These are phyloP conservation scores for Trypanosoma vivax DNA, from an alignment of 208 protist genomes.

Conservation along the genomic window DNA sequence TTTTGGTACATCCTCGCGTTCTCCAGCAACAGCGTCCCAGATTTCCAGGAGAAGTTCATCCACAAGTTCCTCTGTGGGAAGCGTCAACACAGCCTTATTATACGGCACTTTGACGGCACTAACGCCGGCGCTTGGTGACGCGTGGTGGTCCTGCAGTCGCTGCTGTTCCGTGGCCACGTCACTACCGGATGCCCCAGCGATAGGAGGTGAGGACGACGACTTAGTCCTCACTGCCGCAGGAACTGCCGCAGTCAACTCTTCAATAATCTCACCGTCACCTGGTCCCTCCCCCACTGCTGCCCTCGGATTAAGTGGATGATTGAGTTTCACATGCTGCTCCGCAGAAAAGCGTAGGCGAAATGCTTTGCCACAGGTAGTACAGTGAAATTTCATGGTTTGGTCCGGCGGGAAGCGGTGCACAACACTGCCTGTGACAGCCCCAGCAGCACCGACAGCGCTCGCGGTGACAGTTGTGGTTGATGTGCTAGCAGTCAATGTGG, in stretches of 20 bases:
- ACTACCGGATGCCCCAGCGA: not conserved
- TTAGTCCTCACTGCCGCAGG: not conserved
- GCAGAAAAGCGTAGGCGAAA: conserved; percentile 33
- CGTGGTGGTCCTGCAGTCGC: not conserved
- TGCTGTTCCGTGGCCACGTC: not conserved
- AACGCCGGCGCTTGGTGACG: not conserved
- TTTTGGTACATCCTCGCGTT: conserved; percentile 56
- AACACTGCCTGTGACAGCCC: conserved; percentile 15
- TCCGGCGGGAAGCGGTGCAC: conserved; percentile 27
- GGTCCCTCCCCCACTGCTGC: conserved; percentile 36
- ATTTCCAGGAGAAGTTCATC: conserved; percentile 40
- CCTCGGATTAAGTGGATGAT: conserved; percentile 19
- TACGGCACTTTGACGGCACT: conserved; percentile 5
- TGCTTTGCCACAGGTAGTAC: conserved; percentile 46
- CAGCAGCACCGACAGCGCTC: not conserved
- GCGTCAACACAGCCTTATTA: conserved; percentile 13
- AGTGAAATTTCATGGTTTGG: conserved; percentile 43
- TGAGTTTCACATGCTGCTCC: conserved; percentile 40
- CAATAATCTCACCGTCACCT: conserved; percentile 44
- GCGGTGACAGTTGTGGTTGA: not conserved
- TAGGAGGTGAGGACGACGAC: not conserved
- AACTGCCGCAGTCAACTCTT: conserved; percentile 18
- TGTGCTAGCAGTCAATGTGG: not conserved
- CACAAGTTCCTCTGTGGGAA: conserved; percentile 48
- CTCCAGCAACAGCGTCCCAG: conserved; percentile 50